A percentile compares a stretch with the other conserved stretches of the same genome.
phyloP scores from a whole-genome alignment of 768 basidiomycete genomes.

The Pleurotus giganteus region DNA sequence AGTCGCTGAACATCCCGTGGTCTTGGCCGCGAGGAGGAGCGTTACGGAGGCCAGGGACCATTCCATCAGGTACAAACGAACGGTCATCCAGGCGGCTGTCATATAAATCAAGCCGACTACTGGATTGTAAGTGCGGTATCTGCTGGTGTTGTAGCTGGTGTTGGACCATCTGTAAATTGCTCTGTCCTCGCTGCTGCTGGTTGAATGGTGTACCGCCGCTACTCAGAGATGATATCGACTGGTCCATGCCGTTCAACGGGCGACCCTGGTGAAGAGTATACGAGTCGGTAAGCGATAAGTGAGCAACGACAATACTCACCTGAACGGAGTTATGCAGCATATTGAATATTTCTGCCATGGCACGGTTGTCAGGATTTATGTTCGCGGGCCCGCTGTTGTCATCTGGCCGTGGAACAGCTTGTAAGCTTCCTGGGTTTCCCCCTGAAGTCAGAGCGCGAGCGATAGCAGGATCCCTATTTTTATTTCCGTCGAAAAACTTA shows the following conservation, averaged over 20 bases:
- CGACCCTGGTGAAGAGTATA: slow-evolving; percentile 23
- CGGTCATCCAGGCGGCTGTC: slow-evolving; percentile 75
- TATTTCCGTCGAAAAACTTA: slow-evolving; percentile 83
- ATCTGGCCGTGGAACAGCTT: slow-evolving; percentile 45
- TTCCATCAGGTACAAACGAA: slow-evolving; percentile 78
- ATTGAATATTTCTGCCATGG: slow-evolving; percentile 79
- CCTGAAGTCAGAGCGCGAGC: slow-evolving; percentile 1
- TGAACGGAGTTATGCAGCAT: slow-evolving; percentile 78
- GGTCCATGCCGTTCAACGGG: slow-evolving; percentile 24
- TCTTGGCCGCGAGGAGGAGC: slow-evolving; percentile 62
- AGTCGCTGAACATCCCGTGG: slow-evolving; percentile 53
- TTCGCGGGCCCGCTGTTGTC: slow-evolving; percentile 29
- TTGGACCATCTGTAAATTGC: slow-evolving; percentile 36
- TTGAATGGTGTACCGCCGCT: slow-evolving; percentile 29
- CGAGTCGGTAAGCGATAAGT: neutral
- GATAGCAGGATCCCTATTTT: slow-evolving; percentile 35
- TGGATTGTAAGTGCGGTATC: slow-evolving; percentile 35
- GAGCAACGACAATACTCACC: slow-evolving; percentile 37
- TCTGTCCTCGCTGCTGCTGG: slow-evolving; percentile 29
- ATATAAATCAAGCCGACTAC: slow-evolving; percentile 64
- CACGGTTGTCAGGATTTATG: slow-evolving; percentile 47
- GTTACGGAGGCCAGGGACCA: slow-evolving; percentile 81
- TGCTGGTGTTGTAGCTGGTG: slow-evolving; percentile 43
- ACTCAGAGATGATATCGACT: slow-evolving; percentile 18
- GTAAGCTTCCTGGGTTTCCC: neutral